Evolutionary conservation across 495 filamentous ascomycete genomes (phyloP).

Genomic region (Lentithecium fluviatile): DNA sequence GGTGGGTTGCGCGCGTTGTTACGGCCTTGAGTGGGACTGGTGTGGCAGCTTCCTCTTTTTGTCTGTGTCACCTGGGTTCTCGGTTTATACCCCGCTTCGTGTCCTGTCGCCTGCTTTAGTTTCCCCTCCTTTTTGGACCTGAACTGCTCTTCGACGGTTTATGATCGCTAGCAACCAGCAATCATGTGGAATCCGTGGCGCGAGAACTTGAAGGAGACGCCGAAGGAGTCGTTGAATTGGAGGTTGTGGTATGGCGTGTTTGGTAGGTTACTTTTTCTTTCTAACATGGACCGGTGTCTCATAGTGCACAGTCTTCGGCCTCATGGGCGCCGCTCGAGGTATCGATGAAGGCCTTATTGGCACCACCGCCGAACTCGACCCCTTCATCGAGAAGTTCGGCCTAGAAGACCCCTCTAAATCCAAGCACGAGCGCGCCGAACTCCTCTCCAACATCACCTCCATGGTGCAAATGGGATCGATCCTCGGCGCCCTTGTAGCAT

Average conservation of each 20-base stretch:
- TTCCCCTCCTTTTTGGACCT: no score
- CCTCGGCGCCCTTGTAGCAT: conserved; percentile 64
- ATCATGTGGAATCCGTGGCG: conserved; percentile 30
- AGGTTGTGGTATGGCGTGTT: conserved; percentile 41
- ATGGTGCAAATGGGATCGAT: conserved; percentile 74
- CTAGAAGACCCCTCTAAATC: conserved; percentile 50
- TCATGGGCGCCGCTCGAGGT: conserved; percentile 68
- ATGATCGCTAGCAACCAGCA: no score
- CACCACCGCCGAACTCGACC: conserved; percentile 61
- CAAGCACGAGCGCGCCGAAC: conserved; percentile 56
- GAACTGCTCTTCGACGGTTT: no score
- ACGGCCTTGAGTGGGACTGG: neutral
- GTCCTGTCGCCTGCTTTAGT: neutral
- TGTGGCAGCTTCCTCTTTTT: neutral
- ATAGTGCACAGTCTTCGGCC: conserved; percentile 44
- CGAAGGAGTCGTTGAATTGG: conserved; percentile 40
- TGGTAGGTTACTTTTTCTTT: conserved; percentile 15
- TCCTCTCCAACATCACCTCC: conserved; percentile 66
- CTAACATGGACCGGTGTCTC: neutral
- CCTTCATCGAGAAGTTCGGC: conserved; percentile 61
- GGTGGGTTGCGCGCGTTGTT: neutral
- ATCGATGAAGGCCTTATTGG: conserved; percentile 74
- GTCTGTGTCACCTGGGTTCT: neutral
- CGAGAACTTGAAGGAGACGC: conserved; percentile 35
- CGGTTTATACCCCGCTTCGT: neutral